Percentiles rank a stretch among this genome's conserved stretches.
phyloP scores from a whole-genome alignment of 257 asterid genomes.

The Coffea eugenioides region DNA sequence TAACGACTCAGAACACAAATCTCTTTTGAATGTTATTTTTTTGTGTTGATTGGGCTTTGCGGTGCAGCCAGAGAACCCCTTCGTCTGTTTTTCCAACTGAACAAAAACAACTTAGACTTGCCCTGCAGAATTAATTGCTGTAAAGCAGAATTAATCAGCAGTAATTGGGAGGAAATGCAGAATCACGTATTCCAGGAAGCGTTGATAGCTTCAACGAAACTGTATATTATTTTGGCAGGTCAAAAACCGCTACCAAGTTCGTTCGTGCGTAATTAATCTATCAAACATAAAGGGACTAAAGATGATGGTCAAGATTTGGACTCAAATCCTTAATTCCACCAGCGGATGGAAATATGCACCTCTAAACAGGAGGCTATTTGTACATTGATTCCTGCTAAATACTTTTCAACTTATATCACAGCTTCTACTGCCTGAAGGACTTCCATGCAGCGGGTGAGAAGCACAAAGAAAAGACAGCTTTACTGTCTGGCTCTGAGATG shows the following conservation, averaged over 20 bases:
- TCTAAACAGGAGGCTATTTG: neutral
- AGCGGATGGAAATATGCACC: neutral
- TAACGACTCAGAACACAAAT: neutral
- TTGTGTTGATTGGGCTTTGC: too few species aligned
- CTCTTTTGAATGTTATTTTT: too few species aligned
- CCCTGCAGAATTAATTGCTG: neutral
- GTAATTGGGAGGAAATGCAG: neutral
- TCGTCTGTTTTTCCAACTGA: neutral
- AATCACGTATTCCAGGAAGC: neutral
- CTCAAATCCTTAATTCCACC: neutral
- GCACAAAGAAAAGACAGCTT: slow-evolving; percentile 49
- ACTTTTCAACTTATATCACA: neutral
- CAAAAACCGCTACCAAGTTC: neutral
- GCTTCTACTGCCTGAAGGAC: slow-evolving; percentile 41
- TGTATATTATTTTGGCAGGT: neutral
- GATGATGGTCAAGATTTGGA: neutral
- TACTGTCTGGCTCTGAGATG: slow-evolving; percentile 50
- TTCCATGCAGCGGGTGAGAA: slow-evolving; percentile 40
- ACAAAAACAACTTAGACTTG: neutral
- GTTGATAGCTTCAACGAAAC: neutral
- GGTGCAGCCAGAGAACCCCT: neutral
- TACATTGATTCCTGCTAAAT: too few species aligned
- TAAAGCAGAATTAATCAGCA: neutral
- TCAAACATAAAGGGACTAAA: neutral
- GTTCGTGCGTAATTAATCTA: neutral